Evolutionary conservation across 2,329 filamentous ascomycete species (phyloP).

Genomic region (Herpotrichia juniperi): DNA sequence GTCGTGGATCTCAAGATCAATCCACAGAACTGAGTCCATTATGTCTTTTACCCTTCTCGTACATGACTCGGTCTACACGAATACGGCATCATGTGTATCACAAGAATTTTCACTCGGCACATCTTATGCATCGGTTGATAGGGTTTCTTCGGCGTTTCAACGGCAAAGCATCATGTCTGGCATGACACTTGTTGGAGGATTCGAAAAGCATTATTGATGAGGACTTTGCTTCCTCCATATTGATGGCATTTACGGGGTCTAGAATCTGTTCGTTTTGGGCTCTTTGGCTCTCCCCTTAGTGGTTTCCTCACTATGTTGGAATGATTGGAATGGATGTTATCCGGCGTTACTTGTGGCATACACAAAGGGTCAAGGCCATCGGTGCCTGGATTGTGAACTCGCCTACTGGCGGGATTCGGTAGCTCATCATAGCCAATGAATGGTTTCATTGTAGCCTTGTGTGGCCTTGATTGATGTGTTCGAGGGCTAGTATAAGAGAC

Average conservation of each 20-base stretch:
- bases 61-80: background rate
- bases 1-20: constrained; percentile 50
- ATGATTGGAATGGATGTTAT: background rate
- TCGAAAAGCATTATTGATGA: background rate
- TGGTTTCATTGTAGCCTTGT: background rate
- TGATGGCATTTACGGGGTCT: background rate
- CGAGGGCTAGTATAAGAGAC: no score
- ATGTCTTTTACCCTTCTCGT: background rate
- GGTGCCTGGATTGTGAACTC: background rate
- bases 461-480: background rate
- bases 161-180: background rate
- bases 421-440: background rate
- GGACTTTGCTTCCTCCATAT: background rate
- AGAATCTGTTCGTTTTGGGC: background rate
- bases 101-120: background rate
- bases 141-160: background rate
- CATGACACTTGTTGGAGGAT: background rate
- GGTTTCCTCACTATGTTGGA: background rate
- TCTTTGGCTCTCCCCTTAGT: background rate
- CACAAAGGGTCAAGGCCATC: background rate
- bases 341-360: background rate
- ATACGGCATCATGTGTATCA: background rate
- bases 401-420: background rate
- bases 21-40: background rate
- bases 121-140: background rate